Evolutionary conservation across 306 rosid species (phyloP), one percentile per base, ranked within the genome.

Genomic region (Quercus agrifolia): DNA sequence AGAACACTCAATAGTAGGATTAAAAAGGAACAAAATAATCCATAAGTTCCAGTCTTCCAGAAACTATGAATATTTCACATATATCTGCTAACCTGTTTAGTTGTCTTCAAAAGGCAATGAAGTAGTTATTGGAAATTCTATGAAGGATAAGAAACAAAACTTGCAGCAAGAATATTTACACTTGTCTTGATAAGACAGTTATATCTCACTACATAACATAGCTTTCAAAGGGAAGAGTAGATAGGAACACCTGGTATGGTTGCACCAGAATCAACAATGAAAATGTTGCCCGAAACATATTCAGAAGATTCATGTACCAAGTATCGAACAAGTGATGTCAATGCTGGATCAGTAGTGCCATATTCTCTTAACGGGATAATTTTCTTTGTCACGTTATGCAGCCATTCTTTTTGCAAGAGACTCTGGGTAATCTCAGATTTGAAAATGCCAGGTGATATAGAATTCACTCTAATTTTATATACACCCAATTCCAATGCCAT

Each of bases 401-500:
- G 72, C 95, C 98, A 93, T 73, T 88, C 84, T 71, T 91, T 88
- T 66, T 91, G 23, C 88, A 90, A 75, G 17, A 93, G 89, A 7
- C 59, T 78, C 31, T 90, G 84, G 1, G 93, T 91, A 51, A 93
- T 91, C 86, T 93, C 97, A 9, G 97, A 93, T 83, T 79, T 91
- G 81, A 91, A 93, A 28, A 93, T 86, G 49, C 94, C 94, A 2
- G 97, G 97, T 2, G 90, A 84, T 85, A 90, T 89, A 14, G 92
- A 83, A 69, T 93, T 93, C 81, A 91, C 95, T 84, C 91, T 93
- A 64, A 93, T 90, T 52, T 90, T 90, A 79, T 91, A 56, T 19
- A 1, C 80, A 15, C 98, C 97, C 78, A 93, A 70, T 83, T 93
- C 97, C 82, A 91, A 0, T 51, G 97, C 98, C 98, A 93, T 89